Conservation (phyloP, 768 basidiomycete genomes). For the Amanita muscaria region DNA sequence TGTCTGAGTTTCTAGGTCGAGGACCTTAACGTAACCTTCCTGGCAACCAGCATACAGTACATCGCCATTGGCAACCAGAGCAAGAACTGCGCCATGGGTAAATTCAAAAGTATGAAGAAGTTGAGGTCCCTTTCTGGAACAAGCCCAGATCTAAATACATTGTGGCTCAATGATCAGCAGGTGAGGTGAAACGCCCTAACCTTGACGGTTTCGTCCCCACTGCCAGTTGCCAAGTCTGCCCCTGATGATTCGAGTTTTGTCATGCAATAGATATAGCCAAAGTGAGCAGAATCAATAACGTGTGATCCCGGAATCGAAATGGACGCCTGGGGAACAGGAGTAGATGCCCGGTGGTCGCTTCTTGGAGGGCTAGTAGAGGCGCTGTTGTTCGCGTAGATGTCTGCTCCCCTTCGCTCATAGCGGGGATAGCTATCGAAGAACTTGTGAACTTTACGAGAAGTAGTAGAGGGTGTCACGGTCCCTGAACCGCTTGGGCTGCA, state of each 20-base stretch:
- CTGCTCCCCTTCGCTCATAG: conserved; percentile 57
- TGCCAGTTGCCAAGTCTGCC: conserved; percentile 66
- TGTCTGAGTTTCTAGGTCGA: conserved; percentile 86
- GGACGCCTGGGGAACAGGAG: conserved; percentile 26
- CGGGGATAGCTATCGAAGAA: conserved; percentile 90
- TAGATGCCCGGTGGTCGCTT: conserved; percentile 21
- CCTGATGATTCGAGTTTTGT: conserved; percentile 23
- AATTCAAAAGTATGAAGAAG: conserved; percentile 63
- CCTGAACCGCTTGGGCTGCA: conserved; percentile 20
- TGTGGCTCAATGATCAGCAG: neutral
- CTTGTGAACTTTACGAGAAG: conserved; percentile 57
- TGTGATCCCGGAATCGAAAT: conserved; percentile 57
- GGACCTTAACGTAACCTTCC: conserved; percentile 85
- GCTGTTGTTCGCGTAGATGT: conserved; percentile 56
- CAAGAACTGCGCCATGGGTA: conserved; percentile 73
- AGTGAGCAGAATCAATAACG: conserved; percentile 85
- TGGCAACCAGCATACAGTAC: conserved; percentile 91
- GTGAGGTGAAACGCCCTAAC: conserved; percentile 25
- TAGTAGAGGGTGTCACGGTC: conserved; percentile 26
- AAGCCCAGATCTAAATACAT: conserved; percentile 54
- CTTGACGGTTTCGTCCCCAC: conserved; percentile 89
- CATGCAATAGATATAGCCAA: conserved; percentile 91
- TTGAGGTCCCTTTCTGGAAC: conserved; percentile 34
- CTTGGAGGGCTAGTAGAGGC: conserved; percentile 20
- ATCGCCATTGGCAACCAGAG: conserved; percentile 64